Evolutionary conservation across 2,329 filamentous ascomycete species (phyloP).

Genomic region (Coniochaeta sp.): DNA sequence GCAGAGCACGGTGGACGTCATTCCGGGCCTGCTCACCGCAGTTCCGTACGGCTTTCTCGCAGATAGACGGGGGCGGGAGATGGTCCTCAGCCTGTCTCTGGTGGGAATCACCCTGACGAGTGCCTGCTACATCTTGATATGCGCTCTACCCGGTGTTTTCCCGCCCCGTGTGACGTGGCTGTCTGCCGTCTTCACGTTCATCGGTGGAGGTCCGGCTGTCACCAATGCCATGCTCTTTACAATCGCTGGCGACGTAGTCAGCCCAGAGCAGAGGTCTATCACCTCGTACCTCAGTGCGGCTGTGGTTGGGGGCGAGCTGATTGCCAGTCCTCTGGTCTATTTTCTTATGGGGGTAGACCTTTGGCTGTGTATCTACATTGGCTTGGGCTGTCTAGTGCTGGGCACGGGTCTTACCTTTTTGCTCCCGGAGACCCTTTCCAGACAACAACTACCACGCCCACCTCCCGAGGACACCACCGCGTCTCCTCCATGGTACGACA

Average conservation of each 20-base stretch:
- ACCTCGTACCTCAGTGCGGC: background rate
- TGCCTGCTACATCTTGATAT: background rate
- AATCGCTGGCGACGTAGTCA: background rate
- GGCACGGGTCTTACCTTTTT: background rate
- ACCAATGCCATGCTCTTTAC: background rate
- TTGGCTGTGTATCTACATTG: background rate
- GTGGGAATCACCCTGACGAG: background rate
- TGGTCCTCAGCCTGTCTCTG: background rate
- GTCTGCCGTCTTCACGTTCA: background rate
- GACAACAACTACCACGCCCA: background rate
- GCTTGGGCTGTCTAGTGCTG: background rate
- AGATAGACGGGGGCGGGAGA: background rate
- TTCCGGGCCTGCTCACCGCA: background rate
- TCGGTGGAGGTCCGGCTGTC: background rate
- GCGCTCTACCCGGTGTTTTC: background rate
- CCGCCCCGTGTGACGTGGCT: background rate
- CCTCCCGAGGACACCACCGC: background rate
- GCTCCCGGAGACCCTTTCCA: background rate
- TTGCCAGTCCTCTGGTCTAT: background rate
- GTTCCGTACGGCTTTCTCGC: background rate
- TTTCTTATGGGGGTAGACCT: background rate
- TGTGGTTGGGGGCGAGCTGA: background rate
- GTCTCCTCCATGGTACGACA: background rate
- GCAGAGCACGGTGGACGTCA: background rate
- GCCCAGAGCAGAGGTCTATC: background rate